Base-by-base conservation (phyloP, 106 monocot species). In the Dioscorea zingiberensis region DNA sequence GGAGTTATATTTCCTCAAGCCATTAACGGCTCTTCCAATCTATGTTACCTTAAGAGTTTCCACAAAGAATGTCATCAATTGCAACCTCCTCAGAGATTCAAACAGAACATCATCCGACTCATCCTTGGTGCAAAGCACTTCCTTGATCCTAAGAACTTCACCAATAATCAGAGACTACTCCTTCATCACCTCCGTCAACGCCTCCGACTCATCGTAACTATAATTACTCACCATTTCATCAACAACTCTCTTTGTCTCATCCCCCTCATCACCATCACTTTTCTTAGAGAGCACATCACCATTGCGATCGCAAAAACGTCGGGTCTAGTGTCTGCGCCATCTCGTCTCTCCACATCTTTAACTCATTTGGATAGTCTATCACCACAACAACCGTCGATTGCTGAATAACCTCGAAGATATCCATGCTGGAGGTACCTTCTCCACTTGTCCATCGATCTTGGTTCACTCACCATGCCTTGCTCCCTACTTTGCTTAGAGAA, bases 41-140 rank as follows among this genome's bases (percentile, higher is more conserved):
- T 87, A 81, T 30, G 94, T 91, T 21, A 89, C 89, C 81, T 68
- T 62, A 51, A 89, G 70, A 16, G 74, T 74, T 27, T 83, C 85
- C 11, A 88, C 77, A 60, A 85, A 78, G 23, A 91, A 83, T 25
- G 47, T 57, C 95, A 97, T 86, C 29, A 88, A 23, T 69, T 97
- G 85, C 74, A 97, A 71, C 73, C 85, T 75, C 68, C 88, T 85
- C 62, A 97, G 70, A 1, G 88, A 85, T 9, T 91, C 91, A 54
- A 83, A 85, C 75, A 97, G 48, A 30, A 73, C 24, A 58, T 29
- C 56, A 18, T 91, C 88, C 6, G 95, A 85, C 95, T 95, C 66
- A 48, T 95, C 62, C n/a, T 83, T 69, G 60, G 78, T 69, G 49
- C 25, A 14, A 38, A 97, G 76, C 54, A 91, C 21, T 25, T 71